Conservation (phyloP, 139 green algal species). For the Axilococcus clingmanii region DNA sequence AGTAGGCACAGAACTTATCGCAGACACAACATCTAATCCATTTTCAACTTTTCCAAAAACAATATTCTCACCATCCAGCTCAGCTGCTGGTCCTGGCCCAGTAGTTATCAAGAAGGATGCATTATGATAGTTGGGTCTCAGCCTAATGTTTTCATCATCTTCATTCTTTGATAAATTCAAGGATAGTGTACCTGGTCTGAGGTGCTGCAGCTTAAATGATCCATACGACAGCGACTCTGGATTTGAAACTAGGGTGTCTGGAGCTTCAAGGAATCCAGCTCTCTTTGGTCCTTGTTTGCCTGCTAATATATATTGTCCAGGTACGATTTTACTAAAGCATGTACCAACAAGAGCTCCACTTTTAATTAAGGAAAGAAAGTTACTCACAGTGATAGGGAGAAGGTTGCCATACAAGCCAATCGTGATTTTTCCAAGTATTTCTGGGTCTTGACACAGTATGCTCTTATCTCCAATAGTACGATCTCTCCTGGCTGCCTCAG, state of each 20-base stretch:
- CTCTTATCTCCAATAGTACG: constrained; percentile 42
- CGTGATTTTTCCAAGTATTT: constrained; percentile 34
- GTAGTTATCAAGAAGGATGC: constrained; percentile 26
- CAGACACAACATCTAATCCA: constrained; percentile 17
- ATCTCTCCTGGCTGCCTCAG: constrained; percentile 16
- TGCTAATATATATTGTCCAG: constrained; percentile 16
- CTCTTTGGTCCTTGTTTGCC: constrained; percentile 30
- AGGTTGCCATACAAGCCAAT: constrained; percentile 51
- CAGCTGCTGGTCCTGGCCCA: constrained; percentile 51
- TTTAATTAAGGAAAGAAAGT: constrained; percentile 33
- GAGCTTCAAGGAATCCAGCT: constrained; percentile 38
- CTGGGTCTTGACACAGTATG: constrained; percentile 25
- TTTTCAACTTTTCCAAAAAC: constrained; percentile 56
- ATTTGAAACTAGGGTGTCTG: constrained; percentile 26
- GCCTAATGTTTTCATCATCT: constrained; percentile 38
- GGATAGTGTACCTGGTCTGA: constrained; percentile 46
- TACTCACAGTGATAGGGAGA: constrained; percentile 34
- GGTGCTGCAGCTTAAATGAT: constrained; percentile 38
- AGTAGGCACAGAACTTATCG: constrained; percentile 28
- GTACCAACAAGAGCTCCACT: constrained; percentile 21
- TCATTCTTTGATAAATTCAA: constrained; percentile 49
- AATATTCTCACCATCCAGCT: constrained; percentile 60
- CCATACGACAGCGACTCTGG: constrained; percentile 24
- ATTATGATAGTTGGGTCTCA: constrained; percentile 16
- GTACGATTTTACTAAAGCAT: constrained; percentile 32